phyloP scores from a whole-genome alignment of 768 basidiomycete genomes.

The Tricholoma flavovirens region DNA sequence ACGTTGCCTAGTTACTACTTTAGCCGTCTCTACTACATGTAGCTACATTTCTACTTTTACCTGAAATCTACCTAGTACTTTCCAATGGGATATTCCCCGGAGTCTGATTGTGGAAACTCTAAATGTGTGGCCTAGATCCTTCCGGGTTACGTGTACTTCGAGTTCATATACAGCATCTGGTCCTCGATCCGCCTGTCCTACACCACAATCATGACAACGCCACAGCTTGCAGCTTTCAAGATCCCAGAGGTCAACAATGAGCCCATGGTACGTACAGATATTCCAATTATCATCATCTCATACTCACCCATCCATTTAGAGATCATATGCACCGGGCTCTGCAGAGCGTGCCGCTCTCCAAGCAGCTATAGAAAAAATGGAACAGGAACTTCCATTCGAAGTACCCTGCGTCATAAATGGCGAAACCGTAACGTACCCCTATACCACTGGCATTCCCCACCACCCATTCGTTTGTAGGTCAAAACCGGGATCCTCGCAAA shows the following conservation, averaged over 20 bases:
- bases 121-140: constrained; percentile 11
- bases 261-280: constrained; percentile 62
- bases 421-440: constrained; percentile 53
- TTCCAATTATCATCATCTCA: not conserved
- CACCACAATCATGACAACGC: constrained; percentile 49
- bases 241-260: constrained; percentile 88
- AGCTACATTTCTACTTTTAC: too few species aligned
- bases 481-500: constrained; percentile 73
- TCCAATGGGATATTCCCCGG: too few species aligned
- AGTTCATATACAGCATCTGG: not conserved
- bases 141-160: constrained; percentile 2
- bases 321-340: constrained; percentile 72
- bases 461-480: constrained; percentile 41
- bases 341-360: constrained; percentile 69
- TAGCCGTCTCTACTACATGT: too few species aligned
- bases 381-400: constrained; percentile 79
- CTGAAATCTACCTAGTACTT: too few species aligned
- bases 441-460: not conserved
- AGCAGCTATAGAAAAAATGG: constrained; percentile 73
- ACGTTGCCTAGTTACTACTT: not conserved
- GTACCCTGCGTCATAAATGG: constrained; percentile 94
- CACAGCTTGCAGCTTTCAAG: constrained; percentile 82
- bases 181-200: not conserved
- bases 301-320: constrained; percentile 34
- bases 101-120: not conserved